Evolutionary conservation across 345 rosid genomes (phyloP).

Genomic region (Ailanthus altissimus): DNA sequence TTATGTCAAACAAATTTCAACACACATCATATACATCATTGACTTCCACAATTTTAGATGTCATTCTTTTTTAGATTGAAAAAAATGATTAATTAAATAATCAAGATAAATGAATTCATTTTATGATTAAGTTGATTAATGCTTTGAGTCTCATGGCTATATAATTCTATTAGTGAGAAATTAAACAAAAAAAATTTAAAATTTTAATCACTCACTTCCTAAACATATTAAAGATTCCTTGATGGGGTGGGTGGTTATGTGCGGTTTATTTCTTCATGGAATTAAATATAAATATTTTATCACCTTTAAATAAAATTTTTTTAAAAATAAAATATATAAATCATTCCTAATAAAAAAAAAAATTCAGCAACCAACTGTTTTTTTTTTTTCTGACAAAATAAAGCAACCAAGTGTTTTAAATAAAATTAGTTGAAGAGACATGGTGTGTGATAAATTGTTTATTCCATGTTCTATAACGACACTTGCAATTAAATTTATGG

Average conservation of each 20-base stretch:
- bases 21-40: not conserved
- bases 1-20: no score
- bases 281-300: not conserved
- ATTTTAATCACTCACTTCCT: constrained; percentile 4
- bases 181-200: not conserved
- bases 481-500: constrained; percentile 17
- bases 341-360: not conserved
- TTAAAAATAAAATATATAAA: not conserved
- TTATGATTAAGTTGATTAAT: no score
- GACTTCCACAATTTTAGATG: not conserved
- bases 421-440: constrained; percentile 34
- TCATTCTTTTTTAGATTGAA: not conserved
- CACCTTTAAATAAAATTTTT: not conserved
- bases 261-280: not conserved
- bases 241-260: constrained; percentile 12
- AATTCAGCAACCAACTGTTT: no score
- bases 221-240: constrained; percentile 18
- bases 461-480: not conserved
- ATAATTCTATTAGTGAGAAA: not conserved
- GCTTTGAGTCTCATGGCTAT: no score
- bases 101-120: no score
- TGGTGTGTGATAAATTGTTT: constrained; percentile 4
- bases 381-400: not conserved
- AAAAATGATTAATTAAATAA: no score
- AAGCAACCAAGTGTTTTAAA: constrained; percentile 24